Evolutionary conservation across 257 asterid genomes (phyloP), one percentile per base, ranked within the genome.

Genomic region (Solanum medicagineum): DNA sequence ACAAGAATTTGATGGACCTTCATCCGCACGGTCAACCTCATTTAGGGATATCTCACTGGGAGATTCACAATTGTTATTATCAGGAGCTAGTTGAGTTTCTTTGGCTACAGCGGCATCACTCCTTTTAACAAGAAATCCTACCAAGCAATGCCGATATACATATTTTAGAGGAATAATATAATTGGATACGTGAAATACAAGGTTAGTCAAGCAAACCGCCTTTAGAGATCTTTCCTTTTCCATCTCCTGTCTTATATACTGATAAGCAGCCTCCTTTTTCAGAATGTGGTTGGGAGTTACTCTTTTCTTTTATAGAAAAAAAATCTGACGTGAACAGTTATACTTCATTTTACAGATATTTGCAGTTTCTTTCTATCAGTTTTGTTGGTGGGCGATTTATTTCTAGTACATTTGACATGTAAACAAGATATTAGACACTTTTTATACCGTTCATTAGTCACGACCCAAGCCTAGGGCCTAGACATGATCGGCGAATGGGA

Each of bases 1-100:
- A 13, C 3, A 29, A 29, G 85, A 81, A 57, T 59, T 26, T 24
- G 20, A 88, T 60, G 91, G 54, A 49, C 86, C 92, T 87, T 90
- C 92, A 4, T 49, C 69, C 54, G 24, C 80, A 83, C 81, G 65
- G n/a, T 86, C 91, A 0, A 88, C 40, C 40, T 36, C 40, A 36
- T 36, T 36, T 36, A 0, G 40, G 29, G 29, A 26, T 36, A 36
- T 53, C 53, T 85, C 83, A 22, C 51, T 85, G 0, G 57, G 70
- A 47, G 14, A 57, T 60, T 47, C 49, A 32, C 81, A 66, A 13
- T 84, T 83, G 81, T 49, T 66, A 44, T 49, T 60, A 36, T 80
- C 20, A 24, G 86, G 63, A 71, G 87, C 73, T 29, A 82, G 54
- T 20, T 7, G 59, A 7, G 79, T 49, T 54, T 84, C 71, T 53